Evolutionary conservation across 2,329 filamentous ascomycete species (phyloP), one percentile per base, ranked within the genome.

Genomic region (Aspergillus melleus): DNA sequence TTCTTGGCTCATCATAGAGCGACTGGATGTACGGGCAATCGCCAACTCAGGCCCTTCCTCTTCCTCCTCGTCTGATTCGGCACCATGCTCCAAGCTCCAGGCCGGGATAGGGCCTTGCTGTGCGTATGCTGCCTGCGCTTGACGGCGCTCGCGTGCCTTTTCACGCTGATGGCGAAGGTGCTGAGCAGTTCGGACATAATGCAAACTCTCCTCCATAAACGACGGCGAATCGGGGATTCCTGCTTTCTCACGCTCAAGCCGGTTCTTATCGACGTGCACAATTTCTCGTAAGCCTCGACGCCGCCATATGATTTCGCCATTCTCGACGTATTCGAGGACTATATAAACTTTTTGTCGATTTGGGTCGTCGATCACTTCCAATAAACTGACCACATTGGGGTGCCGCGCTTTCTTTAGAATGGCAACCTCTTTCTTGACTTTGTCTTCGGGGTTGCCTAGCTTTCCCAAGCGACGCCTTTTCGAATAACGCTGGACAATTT

Each of bases 341-440:
- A 99, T 94, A 79, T 99, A 99, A 63, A 99, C 96, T 79, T 99
- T 99, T 79, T 96, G 95, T 60, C 92, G 87, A 70, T 92, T 91
- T 1, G 94, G 94, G 73, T 99, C 95, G 74, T 99, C 95, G 69
- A 99, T 98, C 70, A 99, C 93, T 78, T 99, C 95, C 64, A 98
- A 85, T 44, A 99, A 82, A 68, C 91, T 93, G 63, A 99, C 95
- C 46, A 99, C 91, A 71, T 99, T 97, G n/a, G 91, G 89, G 75
- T 99, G 95, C 30, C 94, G 89, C 56, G 96, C 96, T 80, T 99
- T 99, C 77, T 99, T 99, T 69, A 99, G 82, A 59, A 99, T 98
- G 72, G 95, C 95, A 64, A 99, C 96, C 79, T 99, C 95, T 73
- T 90, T 90, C 80, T 96, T 97, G 58, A 94, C 89, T 72, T 90